These are phyloP conservation scores for Aspergillus proliferans DNA, from an alignment of 2,329 filamentous ascomycete species.

Conservation along the genomic window DNA sequence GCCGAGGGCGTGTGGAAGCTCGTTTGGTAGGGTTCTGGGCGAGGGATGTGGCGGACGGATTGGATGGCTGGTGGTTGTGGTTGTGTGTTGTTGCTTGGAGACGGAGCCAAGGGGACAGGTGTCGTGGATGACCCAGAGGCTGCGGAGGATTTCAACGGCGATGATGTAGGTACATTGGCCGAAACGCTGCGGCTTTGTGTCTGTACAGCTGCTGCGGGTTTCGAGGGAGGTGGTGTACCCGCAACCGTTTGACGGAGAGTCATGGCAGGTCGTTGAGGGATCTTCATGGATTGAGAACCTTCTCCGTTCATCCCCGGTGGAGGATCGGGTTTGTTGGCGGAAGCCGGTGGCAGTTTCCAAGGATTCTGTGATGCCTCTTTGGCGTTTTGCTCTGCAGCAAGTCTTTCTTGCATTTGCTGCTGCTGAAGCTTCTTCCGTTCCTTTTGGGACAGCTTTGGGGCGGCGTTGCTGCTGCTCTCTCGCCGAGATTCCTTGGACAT, in stretches of 20 bases:
- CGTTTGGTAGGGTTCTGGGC: constrained; percentile 21
- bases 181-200: constrained; percentile 37
- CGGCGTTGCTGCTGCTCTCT: constrained; percentile 33
- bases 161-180: constrained; percentile 9
- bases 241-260: constrained; percentile 58
- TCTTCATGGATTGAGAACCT: constrained; percentile 16
- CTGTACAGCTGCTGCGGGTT: constrained; percentile 37
- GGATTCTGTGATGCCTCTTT: constrained; percentile 42
- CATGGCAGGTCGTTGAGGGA: constrained; percentile 43
- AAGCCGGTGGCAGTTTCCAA: constrained; percentile 54
- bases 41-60: constrained; percentile 47
- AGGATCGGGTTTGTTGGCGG: constrained; percentile 10
- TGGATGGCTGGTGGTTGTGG: constrained; percentile 30
- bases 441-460: constrained; percentile 75
- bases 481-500: constrained; percentile 35
- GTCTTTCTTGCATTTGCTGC: constrained; percentile 48
- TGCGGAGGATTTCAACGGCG: constrained; percentile 18
- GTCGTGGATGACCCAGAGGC: constrained; percentile 15
- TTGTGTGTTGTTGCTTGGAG: constrained; percentile 10
- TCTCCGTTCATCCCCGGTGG: constrained; percentile 23
- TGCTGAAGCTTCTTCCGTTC: constrained; percentile 81
- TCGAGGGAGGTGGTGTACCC: constrained; percentile 32
- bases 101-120: constrained; percentile 7
- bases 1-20: constrained; percentile 48
- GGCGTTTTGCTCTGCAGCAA: constrained; percentile 26